phyloP scores from a whole-genome alignment of 306 rosid genomes.

The Cicer bijugum region DNA sequence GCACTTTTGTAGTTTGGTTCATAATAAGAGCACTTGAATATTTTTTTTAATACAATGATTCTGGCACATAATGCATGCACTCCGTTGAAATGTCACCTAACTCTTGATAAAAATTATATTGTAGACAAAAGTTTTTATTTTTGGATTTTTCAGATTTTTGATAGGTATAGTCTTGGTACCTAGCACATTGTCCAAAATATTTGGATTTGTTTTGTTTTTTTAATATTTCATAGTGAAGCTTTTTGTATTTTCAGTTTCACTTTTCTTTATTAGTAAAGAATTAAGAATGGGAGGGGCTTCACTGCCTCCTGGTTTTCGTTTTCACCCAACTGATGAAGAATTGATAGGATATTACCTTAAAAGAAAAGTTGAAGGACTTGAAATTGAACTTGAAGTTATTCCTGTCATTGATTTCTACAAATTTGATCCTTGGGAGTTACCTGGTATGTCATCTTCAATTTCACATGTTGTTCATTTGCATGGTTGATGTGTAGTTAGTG shows the following conservation, averaged over 20 bases:
- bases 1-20: not conserved
- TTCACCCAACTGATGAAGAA: conserved; percentile 92
- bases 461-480: conserved; percentile 26
- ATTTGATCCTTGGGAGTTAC: conserved; percentile 95
- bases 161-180: conserved; percentile 64
- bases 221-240: not conserved
- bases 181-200: conserved; percentile 35
- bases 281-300: conserved; percentile 50
- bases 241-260: not conserved
- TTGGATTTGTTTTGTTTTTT: conserved; percentile 2
- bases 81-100: conserved; percentile 59
- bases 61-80: conserved; percentile 57
- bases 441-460: conserved; percentile 73
- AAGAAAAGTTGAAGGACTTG: conserved; percentile 78
- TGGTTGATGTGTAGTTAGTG: conserved; percentile 3
- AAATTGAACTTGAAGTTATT: conserved; percentile 89
- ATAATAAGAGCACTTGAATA: conserved; percentile 37
- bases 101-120: conserved; percentile 56
- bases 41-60: conserved; percentile 68
- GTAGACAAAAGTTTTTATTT: conserved; percentile 78
- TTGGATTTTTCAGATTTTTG: conserved; percentile 84
- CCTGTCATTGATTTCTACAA: conserved; percentile 88
- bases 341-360: conserved; percentile 78
- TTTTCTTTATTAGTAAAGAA: conserved; percentile 28
- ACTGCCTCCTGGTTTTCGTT: conserved; percentile 87